Percentiles rank a stretch among this genome's conserved stretches.
Conservation (phyloP, 306 rosid genomes). For the Pueraria montana region DNA sequence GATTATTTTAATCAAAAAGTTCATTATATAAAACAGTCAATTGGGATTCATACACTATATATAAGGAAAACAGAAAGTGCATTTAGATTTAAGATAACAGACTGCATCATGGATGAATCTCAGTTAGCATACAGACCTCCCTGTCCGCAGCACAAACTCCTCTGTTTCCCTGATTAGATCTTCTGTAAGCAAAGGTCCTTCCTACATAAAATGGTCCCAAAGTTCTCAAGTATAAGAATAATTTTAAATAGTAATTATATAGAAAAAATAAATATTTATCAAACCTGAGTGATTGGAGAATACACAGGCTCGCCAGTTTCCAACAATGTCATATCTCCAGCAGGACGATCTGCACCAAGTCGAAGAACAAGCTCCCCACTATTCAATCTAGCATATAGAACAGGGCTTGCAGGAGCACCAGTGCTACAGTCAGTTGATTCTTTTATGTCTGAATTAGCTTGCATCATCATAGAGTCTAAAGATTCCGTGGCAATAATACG, state of each 20-base stretch:
- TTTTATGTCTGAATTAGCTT: conserved; percentile 63
- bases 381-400: conserved; percentile 76
- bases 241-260: conserved; percentile 12
- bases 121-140: conserved; percentile 73
- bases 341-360: conserved; percentile 77
- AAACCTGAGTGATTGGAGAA: conserved; percentile 93
- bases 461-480: conserved; percentile 73
- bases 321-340: conserved; percentile 77
- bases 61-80: conserved; percentile 1
- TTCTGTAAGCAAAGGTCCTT: conserved; percentile 96
- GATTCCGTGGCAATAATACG: conserved; percentile 75
- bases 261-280: conserved; percentile 46
- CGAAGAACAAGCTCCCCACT: conserved; percentile 91
- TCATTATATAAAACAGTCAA: conserved; percentile 32
- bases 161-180: conserved; percentile 94
- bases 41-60: conserved; percentile 8
- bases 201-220: conserved; percentile 64
- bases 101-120: conserved; percentile 39
- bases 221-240: conserved; percentile 45
- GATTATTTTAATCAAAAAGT: conserved; percentile 19
- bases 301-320: conserved; percentile 97
- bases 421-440: conserved; percentile 49
- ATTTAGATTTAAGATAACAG: conserved; percentile 36
- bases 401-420: conserved; percentile 57
- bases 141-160: conserved; percentile 98